Percentiles rank a stretch among this genome's conserved stretches.
Evolutionary conservation across 1,284 basidiomycete species (phyloP).

Genomic region (Moesziomyces globuligerus): DNA sequence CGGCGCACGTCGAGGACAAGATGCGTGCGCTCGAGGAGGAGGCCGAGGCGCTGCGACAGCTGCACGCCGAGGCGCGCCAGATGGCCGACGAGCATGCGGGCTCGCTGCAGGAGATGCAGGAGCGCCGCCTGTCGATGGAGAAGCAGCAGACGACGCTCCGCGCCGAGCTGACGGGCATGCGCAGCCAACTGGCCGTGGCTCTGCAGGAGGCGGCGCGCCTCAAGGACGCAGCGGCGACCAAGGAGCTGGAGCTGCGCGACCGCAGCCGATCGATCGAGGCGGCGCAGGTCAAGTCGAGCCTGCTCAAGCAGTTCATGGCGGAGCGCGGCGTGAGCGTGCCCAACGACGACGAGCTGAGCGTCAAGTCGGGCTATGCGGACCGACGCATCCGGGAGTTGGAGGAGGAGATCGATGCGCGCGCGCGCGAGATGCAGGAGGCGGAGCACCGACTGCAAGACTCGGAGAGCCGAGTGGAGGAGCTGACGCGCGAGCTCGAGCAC

Average conservation of each 20-base stretch:
- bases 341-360: slow-evolving; percentile 61
- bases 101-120: slow-evolving; percentile 76
- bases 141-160: slow-evolving; percentile 77
- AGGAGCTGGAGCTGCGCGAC: slow-evolving; percentile 77
- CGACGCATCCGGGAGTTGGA: slow-evolving; percentile 60
- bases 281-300: slow-evolving; percentile 78
- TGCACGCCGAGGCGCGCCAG: slow-evolving; percentile 57
- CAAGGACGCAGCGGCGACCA: slow-evolving; percentile 67
- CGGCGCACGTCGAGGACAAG: slow-evolving; percentile 58
- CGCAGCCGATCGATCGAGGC: slow-evolving; percentile 78
- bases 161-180: slow-evolving; percentile 80
- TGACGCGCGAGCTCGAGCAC: slow-evolving; percentile 59
- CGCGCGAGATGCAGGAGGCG: slow-evolving; percentile 54
- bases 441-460: slow-evolving; percentile 63
- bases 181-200: slow-evolving; percentile 79
- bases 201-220: slow-evolving; percentile 79
- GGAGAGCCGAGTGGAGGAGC: slow-evolving; percentile 59
- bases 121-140: slow-evolving; percentile 76
- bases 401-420: slow-evolving; percentile 59
- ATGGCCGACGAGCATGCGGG: slow-evolving; percentile 66
- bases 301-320: slow-evolving; percentile 85
- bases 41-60: slow-evolving; percentile 57
- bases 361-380: slow-evolving; percentile 56
- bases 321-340: slow-evolving; percentile 73
- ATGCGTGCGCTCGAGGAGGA: slow-evolving; percentile 63